Percentiles rank a stretch among this genome's conserved stretches.
phyloP scores from a whole-genome alignment of 164 flowering plant species.

The Magnolia kwangsiensis region DNA sequence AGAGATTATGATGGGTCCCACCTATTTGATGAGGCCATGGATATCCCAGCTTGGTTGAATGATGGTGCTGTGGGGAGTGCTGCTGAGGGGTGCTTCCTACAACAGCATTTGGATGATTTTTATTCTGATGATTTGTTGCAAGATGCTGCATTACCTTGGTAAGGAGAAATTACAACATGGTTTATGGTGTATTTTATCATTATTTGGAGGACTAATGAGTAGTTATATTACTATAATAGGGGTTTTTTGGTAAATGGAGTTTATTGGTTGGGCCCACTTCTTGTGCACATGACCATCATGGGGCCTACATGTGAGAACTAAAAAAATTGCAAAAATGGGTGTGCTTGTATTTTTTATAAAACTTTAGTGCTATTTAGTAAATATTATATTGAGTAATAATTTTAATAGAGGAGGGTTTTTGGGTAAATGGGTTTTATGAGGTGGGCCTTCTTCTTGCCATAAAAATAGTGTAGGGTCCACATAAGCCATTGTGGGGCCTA shows the following conservation, averaged over 20 bases:
- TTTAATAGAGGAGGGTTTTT: not conserved
- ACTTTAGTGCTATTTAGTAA: not conserved
- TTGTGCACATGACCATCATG: no score
- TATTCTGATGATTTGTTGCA: slow-evolving; percentile 43
- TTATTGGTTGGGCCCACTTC: not conserved
- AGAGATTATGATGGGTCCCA: slow-evolving; percentile 32
- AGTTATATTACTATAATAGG: no score
- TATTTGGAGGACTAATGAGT: not conserved
- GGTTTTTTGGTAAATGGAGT: not conserved
- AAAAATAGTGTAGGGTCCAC: not conserved
- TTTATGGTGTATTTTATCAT: not conserved
- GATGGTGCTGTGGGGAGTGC: slow-evolving; percentile 31
- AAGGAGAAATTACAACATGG: slow-evolving; percentile 14
- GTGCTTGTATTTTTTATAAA: not conserved
- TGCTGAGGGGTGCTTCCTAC: slow-evolving; percentile 40
- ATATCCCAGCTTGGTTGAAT: slow-evolving; percentile 72
- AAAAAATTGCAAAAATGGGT: not conserved
- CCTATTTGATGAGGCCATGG: slow-evolving; percentile 53
- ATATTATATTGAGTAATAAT: not conserved
- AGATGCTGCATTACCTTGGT: slow-evolving; percentile 79
- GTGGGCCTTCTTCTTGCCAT: not conserved
- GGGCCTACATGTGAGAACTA: no score
- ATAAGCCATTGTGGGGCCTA: not conserved
- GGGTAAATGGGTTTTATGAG: not conserved
- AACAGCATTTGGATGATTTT: slow-evolving; percentile 41